Base-by-base conservation (phyloP, 768 basidiomycete genomes). In the Podaxis sp. region DNA sequence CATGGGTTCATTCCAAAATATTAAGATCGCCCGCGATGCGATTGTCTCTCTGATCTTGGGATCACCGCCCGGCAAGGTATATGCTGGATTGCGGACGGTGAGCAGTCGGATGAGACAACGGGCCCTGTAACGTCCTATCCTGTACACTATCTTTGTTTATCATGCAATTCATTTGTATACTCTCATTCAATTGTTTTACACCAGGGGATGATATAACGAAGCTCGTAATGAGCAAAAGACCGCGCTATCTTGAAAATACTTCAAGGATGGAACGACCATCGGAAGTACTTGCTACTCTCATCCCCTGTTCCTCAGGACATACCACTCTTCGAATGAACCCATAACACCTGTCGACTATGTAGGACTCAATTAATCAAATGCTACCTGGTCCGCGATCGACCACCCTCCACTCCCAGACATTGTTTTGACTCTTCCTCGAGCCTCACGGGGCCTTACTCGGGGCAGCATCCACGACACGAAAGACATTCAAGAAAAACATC, bases 1-100 rank as follows among this genome's bases (percentile, higher is more conserved):
- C 68, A 88, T 99, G 75, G 97, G 97, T 24, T 96, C 96, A 15
- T 98, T 97, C 79, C 93, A 96, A 80, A 97, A 97, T 71, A 99
- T 99, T 81, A 97, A 96, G 76, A 86, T 99, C 63, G 97, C 97
- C 0, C 85, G 96, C 61, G 96, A 98, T 74, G 95, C 97, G 5
- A 88, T 99, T 65, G 96, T 97, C 28, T 95, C 93, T 13, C 84
- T 97, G 19, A 98, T 98, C 67, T 82, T 98, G 15, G 96, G 96
- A 36, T 96, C 95, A 13, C 96, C 96, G 0, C 96, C 96, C 55
- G 96, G 96, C 57, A 93, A 95, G 72, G 93, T 95, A 5, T 93
- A 98, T 68, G 92, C 95, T 6, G 90, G 93, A 38, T 76, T 99
- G 67, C 83, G 95, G 72, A 95, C 94, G 4, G 92, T 97, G 52